Evolutionary conservation across 2,329 filamentous ascomycete genomes (phyloP), one percentile per base, ranked within the genome.

Genomic region (Daldinia sp.): DNA sequence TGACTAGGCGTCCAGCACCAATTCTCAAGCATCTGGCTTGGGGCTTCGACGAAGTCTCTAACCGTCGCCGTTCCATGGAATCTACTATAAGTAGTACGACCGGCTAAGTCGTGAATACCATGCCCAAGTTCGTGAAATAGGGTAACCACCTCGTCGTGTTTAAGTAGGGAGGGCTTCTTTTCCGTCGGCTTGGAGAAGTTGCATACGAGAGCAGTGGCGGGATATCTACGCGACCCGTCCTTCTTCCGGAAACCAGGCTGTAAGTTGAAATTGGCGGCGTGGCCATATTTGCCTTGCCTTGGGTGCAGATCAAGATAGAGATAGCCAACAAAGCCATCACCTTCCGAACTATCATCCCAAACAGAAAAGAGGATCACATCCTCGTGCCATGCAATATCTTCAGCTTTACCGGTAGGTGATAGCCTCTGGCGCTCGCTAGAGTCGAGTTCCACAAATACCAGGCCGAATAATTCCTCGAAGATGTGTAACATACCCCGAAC

Each of bases 341-440:
- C 91, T 69, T 90, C 88, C 1, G 82, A 83, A 62, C 87, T 85
- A 65, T 94, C 90, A 71, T 95, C 86, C 90, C 92, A 94, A 6
- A 95, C 92, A 50, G 87, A 90, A 79, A 93, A 94, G 58, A 94
- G 77, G 64, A 90, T 87, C n/a, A 94, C 91, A 70, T 94, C 92
- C 67, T 90, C 85, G 71, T 95, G 92, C 92, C 92, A 95, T 1
- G 87, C 81, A 70, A 94, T 90, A 67, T 93, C 90, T 57, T 87
- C 84, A 8, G 85, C 87, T 75, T 89, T 89, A 58, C 87, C 87
- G 1, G 87, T 89, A 8, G 88, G 84, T 51, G 89, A 90, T 62
- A 92, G 77, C 35, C 81, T 81, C 50, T 85, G 82, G 32, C 89
- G 83, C 67, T 92, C 90, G 62, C 89, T 86, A 3, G 84, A 81